Evolutionary conservation across 2,329 filamentous ascomycete species (phyloP), one percentile per base, ranked within the genome.

Genomic region (Epichloe festucae): DNA sequence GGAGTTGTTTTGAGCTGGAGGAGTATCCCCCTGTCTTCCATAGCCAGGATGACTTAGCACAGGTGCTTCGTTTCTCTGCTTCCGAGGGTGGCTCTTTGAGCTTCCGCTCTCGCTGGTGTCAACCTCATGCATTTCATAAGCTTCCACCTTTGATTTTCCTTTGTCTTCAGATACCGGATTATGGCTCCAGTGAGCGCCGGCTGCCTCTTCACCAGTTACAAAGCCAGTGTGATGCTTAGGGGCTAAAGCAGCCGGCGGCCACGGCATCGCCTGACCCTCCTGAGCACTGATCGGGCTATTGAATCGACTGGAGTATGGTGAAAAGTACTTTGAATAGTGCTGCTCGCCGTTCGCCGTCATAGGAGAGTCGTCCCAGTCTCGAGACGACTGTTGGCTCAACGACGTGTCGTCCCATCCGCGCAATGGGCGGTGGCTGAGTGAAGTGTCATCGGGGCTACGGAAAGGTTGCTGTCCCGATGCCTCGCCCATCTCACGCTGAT

Each of bases 261-360:
- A 74, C 15, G 63, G 58, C 56, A 63, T 62, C 36, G 58, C 56
- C 0, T 61, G 58, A 2, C 57, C 60, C 38, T 73, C 72, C 1
- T 63, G 65, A 0, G 66, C 73, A 50, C 70, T 76, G 53, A 78
- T 69, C 0, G 79, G 79, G 58, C 77, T 81, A 62, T 70, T 78
- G 64, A 74, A 82, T 53, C 79, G 76, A 41, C 77, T 80, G 19
- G 70, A 72, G 59, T 82, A 83, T 0, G 80, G 79, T 3, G 77
- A 81, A 56, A 80, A 73, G 63, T 81, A 79, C 6, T 69, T 71
- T 1, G 69, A 65, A 55, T 68, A 71, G 0, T 58, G 54, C 53
- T 65, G 65, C 45, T 73, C 70, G 2, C 69, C 68, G 43, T 61
- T 62, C 2, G 67, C 68, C 45, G 72, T 76, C 52, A 73, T 57